Evolutionary conservation across 2,329 filamentous ascomycete genomes (phyloP).

Genomic region (Cladophialophora psammophila): DNA sequence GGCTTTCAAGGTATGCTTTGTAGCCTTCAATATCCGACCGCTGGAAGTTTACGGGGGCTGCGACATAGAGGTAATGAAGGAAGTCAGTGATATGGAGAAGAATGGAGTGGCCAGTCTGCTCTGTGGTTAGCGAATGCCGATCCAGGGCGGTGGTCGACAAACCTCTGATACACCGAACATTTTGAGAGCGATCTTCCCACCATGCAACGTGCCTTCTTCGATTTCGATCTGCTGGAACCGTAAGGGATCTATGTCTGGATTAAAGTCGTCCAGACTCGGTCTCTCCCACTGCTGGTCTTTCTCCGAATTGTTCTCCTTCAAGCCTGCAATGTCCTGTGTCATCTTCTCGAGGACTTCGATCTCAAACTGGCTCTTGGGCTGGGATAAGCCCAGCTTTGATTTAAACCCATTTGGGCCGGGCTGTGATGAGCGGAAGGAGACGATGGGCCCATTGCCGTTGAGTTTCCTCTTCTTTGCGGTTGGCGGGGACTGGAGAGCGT

Average conservation of each 20-base stretch:
- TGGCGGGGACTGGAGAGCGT: constrained; percentile 60
- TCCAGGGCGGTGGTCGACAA: constrained; percentile 37
- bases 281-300: constrained; percentile 92
- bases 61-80: constrained; percentile 93
- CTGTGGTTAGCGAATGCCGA: constrained; percentile 9
- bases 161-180: constrained; percentile 91
- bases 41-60: constrained; percentile 82
- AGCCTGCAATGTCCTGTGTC: constrained; percentile 85
- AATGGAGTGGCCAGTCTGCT: constrained; percentile 81
- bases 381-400: constrained; percentile 71
- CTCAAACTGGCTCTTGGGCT: constrained; percentile 90
- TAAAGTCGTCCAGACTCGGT: constrained; percentile 67
- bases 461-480: constrained; percentile 84
- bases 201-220: constrained; percentile 83
- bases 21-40: constrained; percentile 79
- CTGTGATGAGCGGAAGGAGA: constrained; percentile 69
- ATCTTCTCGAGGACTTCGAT: constrained; percentile 94
- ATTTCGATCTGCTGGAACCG: constrained; percentile 95
- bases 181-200: constrained; percentile 80
- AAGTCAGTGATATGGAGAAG: constrained; percentile 95
- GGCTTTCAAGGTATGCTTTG: constrained; percentile 79
- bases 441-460: constrained; percentile 60
- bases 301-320: constrained; percentile 87
- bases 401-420: constrained; percentile 62
- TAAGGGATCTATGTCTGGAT: constrained; percentile 72